Evolutionary conservation across 1,284 basidiomycete genomes (phyloP).

Genomic region (Wallemia ichthyophaga): DNA sequence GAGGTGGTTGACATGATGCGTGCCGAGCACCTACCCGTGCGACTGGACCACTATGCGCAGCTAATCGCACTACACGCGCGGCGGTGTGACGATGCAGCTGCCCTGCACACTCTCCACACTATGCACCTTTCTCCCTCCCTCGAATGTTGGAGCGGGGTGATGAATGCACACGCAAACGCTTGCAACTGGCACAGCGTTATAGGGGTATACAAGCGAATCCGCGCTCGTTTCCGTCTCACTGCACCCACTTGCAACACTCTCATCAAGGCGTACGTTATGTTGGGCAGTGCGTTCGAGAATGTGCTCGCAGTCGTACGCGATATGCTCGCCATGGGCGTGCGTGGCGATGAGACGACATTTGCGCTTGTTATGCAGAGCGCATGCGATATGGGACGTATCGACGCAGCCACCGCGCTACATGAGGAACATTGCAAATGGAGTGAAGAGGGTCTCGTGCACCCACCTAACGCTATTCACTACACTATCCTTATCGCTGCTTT

Average conservation of each 20-base stretch:
- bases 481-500: constrained; percentile 64
- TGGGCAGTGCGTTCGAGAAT: constrained; percentile 39
- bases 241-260: too few relatives aligned
- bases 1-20: neutral
- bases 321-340: constrained; percentile 22
- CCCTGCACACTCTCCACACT: too few relatives aligned
- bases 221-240: too few relatives aligned
- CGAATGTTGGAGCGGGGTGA: neutral
- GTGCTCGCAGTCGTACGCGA: constrained; percentile 34
- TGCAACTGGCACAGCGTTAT: neutral
- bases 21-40: neutral
- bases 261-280: constrained; percentile 53
- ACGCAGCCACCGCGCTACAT: constrained; percentile 35
- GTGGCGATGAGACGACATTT: constrained; percentile 37
- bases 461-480: constrained; percentile 26
- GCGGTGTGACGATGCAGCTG: neutral
- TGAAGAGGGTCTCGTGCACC: constrained; percentile 9
- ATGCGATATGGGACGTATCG: constrained; percentile 39
- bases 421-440: constrained; percentile 27
- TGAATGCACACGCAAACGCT: neutral
- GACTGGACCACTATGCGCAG: neutral
- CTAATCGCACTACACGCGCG: neutral
- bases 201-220: too few relatives aligned
- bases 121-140: neutral
- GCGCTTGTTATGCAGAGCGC: constrained; percentile 54